Evolutionary conservation across 1,284 basidiomycete genomes (phyloP).

Genomic region (Pseudozyma thailandica): DNA sequence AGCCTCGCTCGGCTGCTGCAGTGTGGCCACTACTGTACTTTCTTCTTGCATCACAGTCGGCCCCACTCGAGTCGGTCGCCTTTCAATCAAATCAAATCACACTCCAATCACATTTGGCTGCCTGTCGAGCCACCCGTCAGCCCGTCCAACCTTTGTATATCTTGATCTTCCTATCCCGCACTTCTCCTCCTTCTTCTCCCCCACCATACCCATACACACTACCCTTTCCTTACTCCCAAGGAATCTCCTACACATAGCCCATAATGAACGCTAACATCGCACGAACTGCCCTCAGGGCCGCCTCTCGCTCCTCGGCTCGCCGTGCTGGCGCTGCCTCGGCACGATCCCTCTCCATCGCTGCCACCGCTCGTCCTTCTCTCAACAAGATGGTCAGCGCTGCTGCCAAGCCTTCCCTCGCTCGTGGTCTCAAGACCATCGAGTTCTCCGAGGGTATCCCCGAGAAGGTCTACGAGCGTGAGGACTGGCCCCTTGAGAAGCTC

Average conservation of each 20-base stretch:
- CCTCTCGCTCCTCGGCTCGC: slow-evolving; percentile 48
- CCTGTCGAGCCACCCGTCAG: not conserved
- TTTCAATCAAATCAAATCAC: slow-evolving; percentile 4
- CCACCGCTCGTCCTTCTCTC: slow-evolving; percentile 44
- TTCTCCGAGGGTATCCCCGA: slow-evolving; percentile 89
- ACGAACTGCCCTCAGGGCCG: slow-evolving; percentile 51
- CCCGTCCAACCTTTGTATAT: not conserved
- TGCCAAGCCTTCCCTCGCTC: slow-evolving; percentile 49
- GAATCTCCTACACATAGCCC: not conserved
- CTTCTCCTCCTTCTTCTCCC: not conserved
- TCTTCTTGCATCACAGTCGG: not conserved
- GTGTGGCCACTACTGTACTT: not conserved
- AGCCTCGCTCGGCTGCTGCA: not conserved
- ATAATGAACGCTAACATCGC: slow-evolving; percentile 55
- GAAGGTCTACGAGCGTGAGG: slow-evolving; percentile 93
- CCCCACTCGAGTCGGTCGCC: not conserved
- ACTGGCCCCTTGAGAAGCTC: slow-evolving; percentile 97
- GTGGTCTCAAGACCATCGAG: slow-evolving; percentile 93
- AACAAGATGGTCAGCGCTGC: slow-evolving; percentile 39
- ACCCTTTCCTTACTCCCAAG: not conserved
- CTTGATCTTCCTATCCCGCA: not conserved
- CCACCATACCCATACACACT: not conserved
- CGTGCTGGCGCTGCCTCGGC: slow-evolving; percentile 38
- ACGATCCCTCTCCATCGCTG: slow-evolving; percentile 49
- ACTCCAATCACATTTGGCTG: not conserved